Evolutionary conservation across 202 grass and related monocot genomes (phyloP).

Genomic region (Schoenoplectus triqueter): DNA sequence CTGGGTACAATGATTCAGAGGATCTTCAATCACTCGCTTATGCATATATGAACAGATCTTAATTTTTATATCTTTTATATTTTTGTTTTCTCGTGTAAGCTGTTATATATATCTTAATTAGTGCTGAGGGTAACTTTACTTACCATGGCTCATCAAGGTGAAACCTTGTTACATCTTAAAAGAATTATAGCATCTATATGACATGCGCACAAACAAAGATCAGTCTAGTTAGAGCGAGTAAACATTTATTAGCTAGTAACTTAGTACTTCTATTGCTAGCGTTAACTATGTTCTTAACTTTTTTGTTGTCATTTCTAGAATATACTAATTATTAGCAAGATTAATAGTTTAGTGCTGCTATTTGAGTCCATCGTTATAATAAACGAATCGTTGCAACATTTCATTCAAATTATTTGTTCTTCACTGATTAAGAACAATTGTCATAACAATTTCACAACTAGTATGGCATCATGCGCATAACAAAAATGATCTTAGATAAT

Average conservation of each 20-base stretch:
- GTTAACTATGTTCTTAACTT: too few species aligned
- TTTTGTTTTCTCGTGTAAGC: neutral
- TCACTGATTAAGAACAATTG: too few species aligned
- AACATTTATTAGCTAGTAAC: neutral
- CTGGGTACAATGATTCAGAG: slow-evolving; percentile 22
- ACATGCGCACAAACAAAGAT: too few species aligned
- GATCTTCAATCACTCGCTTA: slow-evolving; percentile 40
- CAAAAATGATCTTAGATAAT: too few species aligned
- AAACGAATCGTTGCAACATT: too few species aligned
- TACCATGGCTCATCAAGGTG: neutral
- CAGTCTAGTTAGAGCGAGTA: neutral
- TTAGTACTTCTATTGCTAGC: neutral
- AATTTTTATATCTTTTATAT: neutral
- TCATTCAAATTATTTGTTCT: too few species aligned
- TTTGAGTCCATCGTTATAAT: too few species aligned
- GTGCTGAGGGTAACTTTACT: neutral
- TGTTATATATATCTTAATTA: neutral
- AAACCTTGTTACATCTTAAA: slow-evolving; percentile 24
- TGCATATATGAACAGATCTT: slow-evolving; percentile 33
- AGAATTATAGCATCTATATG: slow-evolving; percentile 12
- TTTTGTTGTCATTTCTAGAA: too few species aligned
- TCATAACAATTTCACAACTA: too few species aligned
- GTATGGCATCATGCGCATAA: too few species aligned
- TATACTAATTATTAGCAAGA: too few species aligned
- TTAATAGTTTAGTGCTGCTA: too few species aligned